Percentiles rank a stretch among this genome's conserved stretches.
Evolutionary conservation across 2,329 filamentous ascomycete species (phyloP).

Genomic region (Cucurbitaria berberidis): DNA sequence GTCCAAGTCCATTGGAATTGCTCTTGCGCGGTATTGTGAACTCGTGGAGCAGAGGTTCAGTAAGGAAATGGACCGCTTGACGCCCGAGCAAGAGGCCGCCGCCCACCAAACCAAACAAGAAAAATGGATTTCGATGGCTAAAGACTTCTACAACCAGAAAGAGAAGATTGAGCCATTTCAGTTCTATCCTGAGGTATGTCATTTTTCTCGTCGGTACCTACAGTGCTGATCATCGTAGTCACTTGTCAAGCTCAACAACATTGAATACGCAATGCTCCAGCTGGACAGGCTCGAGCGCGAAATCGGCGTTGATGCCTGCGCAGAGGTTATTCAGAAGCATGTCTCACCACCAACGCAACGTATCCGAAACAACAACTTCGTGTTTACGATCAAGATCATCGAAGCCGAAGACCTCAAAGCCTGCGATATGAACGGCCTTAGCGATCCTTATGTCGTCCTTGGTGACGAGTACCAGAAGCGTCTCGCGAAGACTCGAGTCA

Average conservation of each 20-base stretch:
- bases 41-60: slow-evolving; percentile 83
- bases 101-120: slow-evolving; percentile 83
- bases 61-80: slow-evolving; percentile 90
- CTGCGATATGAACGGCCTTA: slow-evolving; percentile 93
- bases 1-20: slow-evolving; percentile 81
- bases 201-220: not conserved
- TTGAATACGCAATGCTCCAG: slow-evolving; percentile 92
- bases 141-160: slow-evolving; percentile 89
- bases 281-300: slow-evolving; percentile 87
- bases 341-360: slow-evolving; percentile 73
- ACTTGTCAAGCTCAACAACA: slow-evolving; percentile 96
- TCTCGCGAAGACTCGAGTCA: slow-evolving; percentile 89
- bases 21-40: slow-evolving; percentile 89
- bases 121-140: slow-evolving; percentile 90
- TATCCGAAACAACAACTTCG: slow-evolving; percentile 81
- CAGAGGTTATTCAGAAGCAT: slow-evolving; percentile 76
- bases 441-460: slow-evolving; percentile 95
- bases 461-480: slow-evolving; percentile 98
- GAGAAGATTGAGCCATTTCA: slow-evolving; percentile 97
- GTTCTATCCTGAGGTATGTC: slow-evolving; percentile 84
- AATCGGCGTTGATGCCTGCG: slow-evolving; percentile 91
- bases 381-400: slow-evolving; percentile 98
- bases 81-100: slow-evolving; percentile 82
- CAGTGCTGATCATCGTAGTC: slow-evolving; percentile 62
- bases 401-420: slow-evolving; percentile 97